A percentile compares a stretch with the other conserved stretches of the same genome.
These are phyloP conservation scores for Babesia sp. DNA, from an alignment of 169 alveolate species.

Conservation along the genomic window DNA sequence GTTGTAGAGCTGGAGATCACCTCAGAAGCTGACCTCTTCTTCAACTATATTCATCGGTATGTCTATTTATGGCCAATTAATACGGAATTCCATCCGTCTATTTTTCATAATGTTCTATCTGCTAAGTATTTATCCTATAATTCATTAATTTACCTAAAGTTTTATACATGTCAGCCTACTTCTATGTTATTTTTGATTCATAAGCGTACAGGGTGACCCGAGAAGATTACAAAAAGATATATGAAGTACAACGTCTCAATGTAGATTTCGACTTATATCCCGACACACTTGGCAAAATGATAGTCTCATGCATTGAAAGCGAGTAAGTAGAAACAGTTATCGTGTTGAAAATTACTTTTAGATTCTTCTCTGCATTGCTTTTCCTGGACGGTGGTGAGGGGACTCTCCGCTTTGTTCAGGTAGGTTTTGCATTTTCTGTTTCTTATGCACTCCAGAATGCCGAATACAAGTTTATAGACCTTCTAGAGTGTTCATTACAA, in stretches of 20 bases:
- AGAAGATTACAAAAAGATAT: conserved; percentile 9
- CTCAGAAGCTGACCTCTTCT: conserved; percentile 33
- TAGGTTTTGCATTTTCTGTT: background rate
- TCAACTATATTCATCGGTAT: conserved; percentile 32
- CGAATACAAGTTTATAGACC: conserved; percentile 30
- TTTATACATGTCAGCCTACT: background rate
- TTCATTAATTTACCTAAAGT: background rate
- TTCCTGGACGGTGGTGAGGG: conserved; percentile 18
- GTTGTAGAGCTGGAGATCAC: conserved; percentile 26
- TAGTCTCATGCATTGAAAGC: conserved; percentile 29
- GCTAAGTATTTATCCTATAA: no score
- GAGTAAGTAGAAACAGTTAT: background rate
- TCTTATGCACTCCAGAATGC: background rate
- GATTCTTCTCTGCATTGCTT: conserved; percentile 11
- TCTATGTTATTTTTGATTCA: no score
- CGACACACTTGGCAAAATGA: conserved; percentile 17
- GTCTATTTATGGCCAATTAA: background rate
- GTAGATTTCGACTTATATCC: background rate
- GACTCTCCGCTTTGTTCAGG: conserved; percentile 31
- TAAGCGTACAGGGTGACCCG: conserved; percentile 16
- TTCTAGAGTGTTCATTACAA: conserved; percentile 22
- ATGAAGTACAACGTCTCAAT: background rate
- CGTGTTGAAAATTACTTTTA: background rate
- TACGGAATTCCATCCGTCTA: background rate
- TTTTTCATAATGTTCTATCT: no score